phyloP scores from a whole-genome alignment of 257 asterid genomes.

The Fraxinus cuspidata region DNA sequence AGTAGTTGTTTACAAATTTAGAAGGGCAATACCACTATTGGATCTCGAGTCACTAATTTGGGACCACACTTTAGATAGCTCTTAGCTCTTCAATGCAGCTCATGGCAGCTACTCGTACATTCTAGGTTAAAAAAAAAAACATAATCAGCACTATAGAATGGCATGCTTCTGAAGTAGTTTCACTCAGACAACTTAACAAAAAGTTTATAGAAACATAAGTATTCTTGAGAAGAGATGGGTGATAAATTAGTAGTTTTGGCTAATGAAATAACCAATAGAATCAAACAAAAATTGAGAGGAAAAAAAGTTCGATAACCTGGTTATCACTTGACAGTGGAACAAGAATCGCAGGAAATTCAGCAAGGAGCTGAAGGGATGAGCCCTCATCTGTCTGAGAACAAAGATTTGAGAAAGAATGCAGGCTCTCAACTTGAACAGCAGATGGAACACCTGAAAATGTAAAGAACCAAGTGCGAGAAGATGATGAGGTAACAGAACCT shows the following conservation, averaged over 20 bases:
- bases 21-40: slow-evolving; percentile 49
- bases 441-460: slow-evolving; percentile 55
- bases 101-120: slow-evolving; percentile 71
- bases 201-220: not conserved
- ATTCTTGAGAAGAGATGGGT: not conserved
- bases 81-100: slow-evolving; percentile 65
- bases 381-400: slow-evolving; percentile 60
- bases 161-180: not conserved
- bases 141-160: slow-evolving; percentile 15
- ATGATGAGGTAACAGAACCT: slow-evolving; percentile 23
- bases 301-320: slow-evolving; percentile 54
- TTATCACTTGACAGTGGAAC: slow-evolving; percentile 74
- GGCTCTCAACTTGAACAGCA: slow-evolving; percentile 67
- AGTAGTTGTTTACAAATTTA: not conserved
- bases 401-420: slow-evolving; percentile 51
- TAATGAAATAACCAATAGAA: not conserved
- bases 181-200: not conserved
- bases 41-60: slow-evolving; percentile 33
- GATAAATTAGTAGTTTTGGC: slow-evolving; percentile 1
- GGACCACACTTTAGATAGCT: slow-evolving; percentile 47
- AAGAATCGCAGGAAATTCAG: slow-evolving; percentile 67
- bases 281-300: slow-evolving; percentile 11
- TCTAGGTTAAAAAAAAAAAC: slow-evolving; percentile 34
- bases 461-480: slow-evolving; percentile 13
- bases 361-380: slow-evolving; percentile 47